phyloP scores from a whole-genome alignment of 2,329 filamentous ascomycete genomes.

The Biscogniauxia sp. region DNA sequence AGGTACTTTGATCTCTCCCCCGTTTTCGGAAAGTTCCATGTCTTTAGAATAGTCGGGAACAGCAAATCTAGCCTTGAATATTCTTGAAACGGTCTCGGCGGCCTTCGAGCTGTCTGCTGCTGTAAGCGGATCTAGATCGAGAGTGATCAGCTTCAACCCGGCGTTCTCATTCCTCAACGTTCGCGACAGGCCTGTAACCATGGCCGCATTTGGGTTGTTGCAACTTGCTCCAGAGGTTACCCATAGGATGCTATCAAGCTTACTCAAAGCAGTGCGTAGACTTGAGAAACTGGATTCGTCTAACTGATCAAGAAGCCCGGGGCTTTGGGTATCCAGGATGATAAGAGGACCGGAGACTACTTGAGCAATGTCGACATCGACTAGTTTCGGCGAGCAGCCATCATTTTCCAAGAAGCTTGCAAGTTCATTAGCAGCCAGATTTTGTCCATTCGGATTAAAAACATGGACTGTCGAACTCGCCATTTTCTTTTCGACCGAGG shows the following conservation, averaged over 20 bases:
- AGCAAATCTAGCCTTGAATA: slow-evolving; percentile 1
- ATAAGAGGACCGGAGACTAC: not conserved
- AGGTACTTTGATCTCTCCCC: not conserved
- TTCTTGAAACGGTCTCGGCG: not conserved
- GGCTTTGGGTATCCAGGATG: slow-evolving; percentile 1
- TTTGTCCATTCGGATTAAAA: not conserved
- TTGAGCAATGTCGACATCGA: not conserved
- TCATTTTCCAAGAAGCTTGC: not conserved
- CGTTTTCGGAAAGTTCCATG: slow-evolving; percentile 1
- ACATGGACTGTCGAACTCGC: not conserved
- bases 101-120: not conserved
- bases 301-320: not conserved
- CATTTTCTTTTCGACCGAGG: not conserved
- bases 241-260: not conserved
- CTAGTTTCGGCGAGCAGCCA: not conserved
- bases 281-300: not conserved
- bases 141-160: slow-evolving; percentile 1
- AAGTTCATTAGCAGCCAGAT: not conserved
- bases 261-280: not conserved
- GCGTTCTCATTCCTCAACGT: slow-evolving; percentile 5
- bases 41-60: not conserved
- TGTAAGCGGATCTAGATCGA: slow-evolving; percentile 2
- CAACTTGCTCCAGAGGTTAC: slow-evolving; percentile 1
- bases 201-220: slow-evolving; percentile 1
- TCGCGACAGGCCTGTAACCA: slow-evolving; percentile 1